Conservation (phyloP, 345 rosid species). For the Geranium rotundifolium region DNA sequence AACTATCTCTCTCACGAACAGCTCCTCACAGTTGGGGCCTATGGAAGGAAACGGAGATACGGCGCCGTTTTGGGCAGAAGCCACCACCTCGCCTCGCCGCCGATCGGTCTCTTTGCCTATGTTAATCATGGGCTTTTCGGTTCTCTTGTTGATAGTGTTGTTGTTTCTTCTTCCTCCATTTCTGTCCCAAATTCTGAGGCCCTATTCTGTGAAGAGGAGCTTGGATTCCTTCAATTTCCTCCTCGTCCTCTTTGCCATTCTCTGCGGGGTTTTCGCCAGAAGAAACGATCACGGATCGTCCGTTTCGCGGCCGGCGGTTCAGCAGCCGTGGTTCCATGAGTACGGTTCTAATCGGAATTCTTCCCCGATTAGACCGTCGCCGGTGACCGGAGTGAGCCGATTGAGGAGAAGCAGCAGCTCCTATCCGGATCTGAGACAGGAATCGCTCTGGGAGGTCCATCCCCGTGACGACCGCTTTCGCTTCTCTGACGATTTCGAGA, state of each 20-base stretch:
- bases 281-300: conserved; percentile 38
- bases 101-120: conserved; percentile 30
- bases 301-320: conserved; percentile 3
- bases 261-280: conserved; percentile 63
- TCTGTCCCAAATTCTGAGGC: conserved; percentile 34
- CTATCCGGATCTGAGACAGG: conserved; percentile 67
- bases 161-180: conserved; percentile 34
- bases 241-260: conserved; percentile 55
- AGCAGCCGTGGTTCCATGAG: conserved; percentile 39
- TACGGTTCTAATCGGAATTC: conserved; percentile 17
- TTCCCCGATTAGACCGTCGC: conserved; percentile 1
- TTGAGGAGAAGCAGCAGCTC: conserved; percentile 68
- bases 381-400: conserved; percentile 15
- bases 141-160: conserved; percentile 28
- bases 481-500: conserved; percentile 63
- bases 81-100: conserved; percentile 28
- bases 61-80: conserved; percentile 42
- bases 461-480: conserved; percentile 36
- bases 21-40: no score
- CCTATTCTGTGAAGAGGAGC: conserved; percentile 34
- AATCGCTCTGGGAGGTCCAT: conserved; percentile 19
- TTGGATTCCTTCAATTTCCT: conserved; percentile 59
- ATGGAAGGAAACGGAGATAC: conserved; percentile 25
- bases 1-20: no score
- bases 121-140: conserved; percentile 41